Evolutionary conservation across 768 basidiomycete species (phyloP), one percentile per base, ranked within the genome.

Genomic region (Lactifluus subvellereus): DNA sequence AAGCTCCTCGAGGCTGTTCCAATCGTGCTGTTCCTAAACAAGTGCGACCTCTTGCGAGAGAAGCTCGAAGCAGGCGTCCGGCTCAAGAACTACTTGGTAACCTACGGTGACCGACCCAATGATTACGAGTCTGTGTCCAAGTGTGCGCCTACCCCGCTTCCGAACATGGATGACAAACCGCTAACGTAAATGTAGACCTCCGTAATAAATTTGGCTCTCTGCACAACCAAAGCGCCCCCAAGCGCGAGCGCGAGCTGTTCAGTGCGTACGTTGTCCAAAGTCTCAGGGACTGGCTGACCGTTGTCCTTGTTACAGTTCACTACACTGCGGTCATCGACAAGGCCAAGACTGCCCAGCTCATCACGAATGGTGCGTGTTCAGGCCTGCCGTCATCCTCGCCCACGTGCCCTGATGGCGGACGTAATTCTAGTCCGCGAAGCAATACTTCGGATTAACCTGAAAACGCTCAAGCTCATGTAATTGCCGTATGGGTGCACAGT

Each of bases 311-410:
- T 49, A 40, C 65, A 92, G 90, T 89, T 58, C 89, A 92, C 73
- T 78, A 86, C 60, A 92, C 90, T 10, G 82, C 88, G 57, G 90
- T 92, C 54, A 90, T 86, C n/a, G 89, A 92, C 74, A 90, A 87
- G 62, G 80, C 81, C 71, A 78, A 80, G 67, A 92, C 90, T 42
- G 78, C 81, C 43, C 85, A 80, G 16, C 91, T 92, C 69, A 91
- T 92, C 68, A 76, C 83, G 38, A 82, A 80, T 64, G 89, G 89
- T 90, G 68, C 61, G 83, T 74, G 8, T 38, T 38, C 6, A 10
- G 8, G 2, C 33, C 30, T 10, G 5, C 40, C 27, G 6, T 14
- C 20, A n/a, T 40, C 9, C 18, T 9, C 32, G 9, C 4, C n/a
- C 3, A 16, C 8, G 20, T 33, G 14, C 11, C 8, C 53, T 33